These are phyloP conservation scores for Ciborinia camelliae DNA, from an alignment of 2,329 filamentous ascomycete species.

Conservation along the genomic window DNA sequence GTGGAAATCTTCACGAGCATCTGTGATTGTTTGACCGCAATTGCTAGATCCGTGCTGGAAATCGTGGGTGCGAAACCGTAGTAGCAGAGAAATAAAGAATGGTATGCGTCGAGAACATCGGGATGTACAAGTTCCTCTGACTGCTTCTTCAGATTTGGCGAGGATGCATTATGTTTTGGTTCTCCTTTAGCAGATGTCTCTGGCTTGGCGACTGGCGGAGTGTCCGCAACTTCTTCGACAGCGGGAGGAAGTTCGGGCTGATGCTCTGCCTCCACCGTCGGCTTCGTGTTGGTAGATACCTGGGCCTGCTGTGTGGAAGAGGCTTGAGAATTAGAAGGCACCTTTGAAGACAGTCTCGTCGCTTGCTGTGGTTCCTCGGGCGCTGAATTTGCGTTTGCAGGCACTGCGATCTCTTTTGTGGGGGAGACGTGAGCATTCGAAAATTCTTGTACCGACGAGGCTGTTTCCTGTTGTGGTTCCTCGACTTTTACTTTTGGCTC, in stretches of 20 bases:
- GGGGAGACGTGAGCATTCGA: background rate
- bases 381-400: background rate
- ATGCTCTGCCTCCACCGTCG: background rate
- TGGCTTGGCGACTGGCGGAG: background rate
- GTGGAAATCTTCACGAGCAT: slow-evolving; percentile 20
- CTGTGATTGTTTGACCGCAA: slow-evolving; percentile 24
- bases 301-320: too few relatives aligned
- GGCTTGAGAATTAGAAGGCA: too few relatives aligned
- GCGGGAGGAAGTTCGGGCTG: too few relatives aligned
- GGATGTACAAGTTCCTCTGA: background rate
- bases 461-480: background rate
- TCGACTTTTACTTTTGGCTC: background rate
- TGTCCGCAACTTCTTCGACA: background rate
- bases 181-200: background rate
- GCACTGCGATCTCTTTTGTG: background rate
- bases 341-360: too few relatives aligned
- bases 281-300: background rate
- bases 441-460: background rate
- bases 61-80: slow-evolving; percentile 22
- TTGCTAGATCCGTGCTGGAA: slow-evolving; percentile 18
- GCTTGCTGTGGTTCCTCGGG: too few relatives aligned
- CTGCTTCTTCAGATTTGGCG: background rate
- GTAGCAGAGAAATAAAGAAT: slow-evolving; percentile 26
- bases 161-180: background rate
- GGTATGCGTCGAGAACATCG: slow-evolving; percentile 18